Percentiles rank a stretch among this genome's conserved stretches.
Evolutionary conservation across 805 yeast genomes (phyloP).

Genomic region (Pichia heedii): DNA sequence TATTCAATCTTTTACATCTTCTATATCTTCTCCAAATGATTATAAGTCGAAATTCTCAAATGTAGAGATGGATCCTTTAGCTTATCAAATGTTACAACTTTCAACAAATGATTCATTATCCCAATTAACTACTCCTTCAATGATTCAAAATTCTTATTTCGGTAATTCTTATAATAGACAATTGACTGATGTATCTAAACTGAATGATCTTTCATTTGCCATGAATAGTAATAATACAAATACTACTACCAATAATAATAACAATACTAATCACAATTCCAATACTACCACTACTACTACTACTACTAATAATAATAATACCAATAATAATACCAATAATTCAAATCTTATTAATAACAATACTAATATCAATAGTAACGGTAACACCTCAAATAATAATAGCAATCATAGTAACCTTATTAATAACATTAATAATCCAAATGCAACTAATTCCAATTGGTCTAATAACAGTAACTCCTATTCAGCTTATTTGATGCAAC

Average conservation of each 20-base stretch:
- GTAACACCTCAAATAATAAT: neutral
- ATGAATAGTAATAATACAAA: too few relatives aligned
- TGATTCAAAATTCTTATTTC: slow-evolving; percentile 8
- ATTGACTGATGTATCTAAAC: too few relatives aligned
- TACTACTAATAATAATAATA: neutral
- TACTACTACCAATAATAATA: too few relatives aligned
- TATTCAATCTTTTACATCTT: neutral
- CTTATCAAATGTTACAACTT: slow-evolving; percentile 21
- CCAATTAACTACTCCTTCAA: slow-evolving; percentile 8
- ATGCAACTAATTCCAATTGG: too few relatives aligned
- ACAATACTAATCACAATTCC: neutral
- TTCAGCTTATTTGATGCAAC: slow-evolving; percentile 5
- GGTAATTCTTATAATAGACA: slow-evolving; percentile 8
- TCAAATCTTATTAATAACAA: slow-evolving; percentile 2
- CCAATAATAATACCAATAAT: neutral
- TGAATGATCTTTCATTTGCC: too few relatives aligned
- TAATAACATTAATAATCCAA: neutral
- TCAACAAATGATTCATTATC: slow-evolving; percentile 11
- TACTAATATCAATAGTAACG: slow-evolving; percentile 3
- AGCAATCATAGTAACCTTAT: neutral
- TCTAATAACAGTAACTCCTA: neutral
- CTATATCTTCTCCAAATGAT: neutral
- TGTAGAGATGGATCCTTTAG: slow-evolving; percentile 23
- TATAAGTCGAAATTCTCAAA: slow-evolving; percentile 11
- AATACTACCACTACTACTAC: neutral